Evolutionary conservation across 2,329 filamentous ascomycete genomes (phyloP).

Genomic region (Blastomyces gilchristii): DNA sequence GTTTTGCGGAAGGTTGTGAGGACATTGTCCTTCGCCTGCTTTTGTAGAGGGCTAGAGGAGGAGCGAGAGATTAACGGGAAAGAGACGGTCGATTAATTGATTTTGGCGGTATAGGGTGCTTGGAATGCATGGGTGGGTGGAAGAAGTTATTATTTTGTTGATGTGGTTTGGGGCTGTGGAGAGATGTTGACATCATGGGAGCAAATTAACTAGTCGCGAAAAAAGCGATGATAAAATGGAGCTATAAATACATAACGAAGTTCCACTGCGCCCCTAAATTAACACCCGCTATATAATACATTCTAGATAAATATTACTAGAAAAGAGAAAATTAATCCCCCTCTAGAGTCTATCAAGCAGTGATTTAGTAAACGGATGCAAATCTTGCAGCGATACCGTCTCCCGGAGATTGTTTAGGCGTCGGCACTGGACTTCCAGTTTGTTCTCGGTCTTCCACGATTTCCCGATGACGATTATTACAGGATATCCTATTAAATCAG

Average conservation of each 20-base stretch:
- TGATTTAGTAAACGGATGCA: constrained; percentile 40
- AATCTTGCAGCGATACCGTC: constrained; percentile 43
- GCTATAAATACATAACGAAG: not conserved
- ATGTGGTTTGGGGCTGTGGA: not conserved
- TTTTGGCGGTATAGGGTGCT: not conserved
- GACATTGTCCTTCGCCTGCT: not conserved
- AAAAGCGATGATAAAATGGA: not conserved
- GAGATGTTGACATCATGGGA: not conserved
- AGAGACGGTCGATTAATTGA: not conserved
- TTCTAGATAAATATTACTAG: not conserved
- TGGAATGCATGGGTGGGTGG: not conserved
- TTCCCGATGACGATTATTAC: constrained; percentile 70
- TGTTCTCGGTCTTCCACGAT: constrained; percentile 48
- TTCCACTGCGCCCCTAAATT: not conserved
- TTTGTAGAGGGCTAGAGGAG: not conserved
- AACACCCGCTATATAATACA: not conserved
- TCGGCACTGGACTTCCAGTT: constrained; percentile 72
- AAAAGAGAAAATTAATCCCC: not conserved
- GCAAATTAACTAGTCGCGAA: not conserved
- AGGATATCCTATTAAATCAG: constrained; percentile 80
- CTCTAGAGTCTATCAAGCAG: constrained; percentile 45
- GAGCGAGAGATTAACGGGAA: not conserved
- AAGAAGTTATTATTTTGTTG: not conserved
- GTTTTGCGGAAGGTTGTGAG: constrained; percentile 20
- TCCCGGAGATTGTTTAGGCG: constrained; percentile 50